These are phyloP conservation scores for Leersia perrieri DNA, from an alignment of 176 grass and related monocot species.

Conservation along the genomic window DNA sequence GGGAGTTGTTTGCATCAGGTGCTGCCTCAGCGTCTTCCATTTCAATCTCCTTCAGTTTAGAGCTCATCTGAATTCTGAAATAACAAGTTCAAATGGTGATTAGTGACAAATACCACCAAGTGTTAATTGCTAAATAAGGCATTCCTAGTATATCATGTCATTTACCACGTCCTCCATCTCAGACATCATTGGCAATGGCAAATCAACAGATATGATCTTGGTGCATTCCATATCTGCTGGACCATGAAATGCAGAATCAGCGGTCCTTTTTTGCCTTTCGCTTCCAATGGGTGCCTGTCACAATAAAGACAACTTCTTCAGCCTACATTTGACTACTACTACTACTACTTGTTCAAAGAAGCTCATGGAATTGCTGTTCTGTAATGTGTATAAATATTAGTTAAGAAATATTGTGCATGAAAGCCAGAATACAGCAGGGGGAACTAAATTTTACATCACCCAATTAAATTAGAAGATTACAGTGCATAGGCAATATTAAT, in stretches of 20 bases:
- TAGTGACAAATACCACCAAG: background rate
- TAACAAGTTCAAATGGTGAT: slow-evolving; percentile 1
- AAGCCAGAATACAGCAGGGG: background rate
- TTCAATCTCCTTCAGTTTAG: slow-evolving; percentile 66
- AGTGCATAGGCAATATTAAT: background rate
- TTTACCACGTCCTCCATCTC: slow-evolving; percentile 64
- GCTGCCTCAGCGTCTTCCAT: slow-evolving; percentile 78
- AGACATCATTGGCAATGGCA: slow-evolving; percentile 28
- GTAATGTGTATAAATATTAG: too few relatives aligned
- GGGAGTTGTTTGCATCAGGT: slow-evolving; percentile 62
- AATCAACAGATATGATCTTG: slow-evolving; percentile 27
- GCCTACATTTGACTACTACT: background rate
- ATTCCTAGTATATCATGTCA: background rate
- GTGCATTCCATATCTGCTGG: slow-evolving; percentile 45
- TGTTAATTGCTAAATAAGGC: background rate
- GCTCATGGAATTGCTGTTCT: background rate
- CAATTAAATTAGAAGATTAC: background rate
- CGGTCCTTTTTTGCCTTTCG: slow-evolving; percentile 58
- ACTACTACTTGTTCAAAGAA: background rate
- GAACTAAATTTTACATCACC: background rate
- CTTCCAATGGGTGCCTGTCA: slow-evolving; percentile 55
- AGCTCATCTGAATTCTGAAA: slow-evolving; percentile 60
- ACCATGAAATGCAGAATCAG: slow-evolving; percentile 32
- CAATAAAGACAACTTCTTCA: background rate
- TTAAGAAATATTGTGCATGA: background rate